Evolutionary conservation across 2,329 filamentous ascomycete genomes (phyloP), one percentile per base, ranked within the genome.

Genomic region (Remersonia thermophila): DNA sequence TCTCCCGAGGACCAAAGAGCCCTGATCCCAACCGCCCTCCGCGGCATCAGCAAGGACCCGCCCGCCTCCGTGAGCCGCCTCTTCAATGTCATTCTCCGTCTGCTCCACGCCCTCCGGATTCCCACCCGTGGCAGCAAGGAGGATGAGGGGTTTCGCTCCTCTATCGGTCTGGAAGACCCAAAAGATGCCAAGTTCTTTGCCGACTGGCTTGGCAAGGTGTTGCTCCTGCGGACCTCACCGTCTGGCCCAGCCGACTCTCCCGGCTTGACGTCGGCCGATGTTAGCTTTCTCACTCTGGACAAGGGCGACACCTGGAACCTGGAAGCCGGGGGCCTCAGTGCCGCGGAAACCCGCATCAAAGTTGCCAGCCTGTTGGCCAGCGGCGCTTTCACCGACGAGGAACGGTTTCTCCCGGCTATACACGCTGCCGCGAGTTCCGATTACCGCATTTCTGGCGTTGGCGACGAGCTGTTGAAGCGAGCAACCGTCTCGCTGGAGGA

Each of bases 401-500:
- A 96, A 52, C 77, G 86, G 23, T 85, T 95, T 48, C 57, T 95
- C 10, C 81, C 89, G 0, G 81, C 85, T 1, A 60, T 96, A 1
- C 86, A 83, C 53, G 86, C 87, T 4, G 80, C 85, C 17, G 79
- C 85, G 1, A 87, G 87, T 57, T 64, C 77, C 1, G 91, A 95
- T 46, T 84, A 79, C 26, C 73, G 80, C 7, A 77, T 95, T 27
- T 77, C 83, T 9, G 76, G 81, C n/a, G 63, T 84, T n/a, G 89
- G 83, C 0, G 85, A 95, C 38, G 86, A 94, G 49, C 73, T 93
- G 33, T 59, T 96, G 45, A 98, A 95, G 58, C 71, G 87, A 45
- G 81, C 74, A 20, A 70, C 74, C 2, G 71, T 83, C 7, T 76
- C 82, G 7, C 62, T 95, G 17, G 89, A 96, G 54, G 71, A 84